Conservation (phyloP, 768 basidiomycete genomes). For the Stropharia rugosoannulata region DNA sequence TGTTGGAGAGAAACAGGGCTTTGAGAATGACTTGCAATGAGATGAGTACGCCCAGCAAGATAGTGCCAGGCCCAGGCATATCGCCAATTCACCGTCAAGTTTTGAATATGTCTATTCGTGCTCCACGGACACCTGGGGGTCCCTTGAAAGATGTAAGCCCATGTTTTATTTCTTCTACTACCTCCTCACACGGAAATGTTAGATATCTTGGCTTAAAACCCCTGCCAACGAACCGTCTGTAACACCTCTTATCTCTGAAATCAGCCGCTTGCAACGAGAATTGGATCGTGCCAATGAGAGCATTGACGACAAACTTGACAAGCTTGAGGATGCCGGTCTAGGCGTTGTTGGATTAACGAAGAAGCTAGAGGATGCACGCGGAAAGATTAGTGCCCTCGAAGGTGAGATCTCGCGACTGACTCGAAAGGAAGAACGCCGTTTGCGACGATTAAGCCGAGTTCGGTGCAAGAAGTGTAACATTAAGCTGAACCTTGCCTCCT, state of each 20-base stretch:
- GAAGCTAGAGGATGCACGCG: constrained; percentile 71
- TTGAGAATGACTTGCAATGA: constrained; percentile 53
- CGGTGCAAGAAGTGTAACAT: constrained; percentile 70
- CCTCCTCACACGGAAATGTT: constrained; percentile 5
- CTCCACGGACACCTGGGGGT: constrained; percentile 77
- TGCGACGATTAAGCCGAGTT: constrained; percentile 55
- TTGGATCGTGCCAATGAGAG: constrained; percentile 79
- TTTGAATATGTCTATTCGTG: constrained; percentile 63
- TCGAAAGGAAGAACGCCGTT: constrained; percentile 69
- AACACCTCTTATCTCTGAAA: constrained; percentile 69
- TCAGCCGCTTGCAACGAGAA: constrained; percentile 69
- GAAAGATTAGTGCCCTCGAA: constrained; percentile 54
- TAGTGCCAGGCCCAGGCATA: constrained; percentile 54
- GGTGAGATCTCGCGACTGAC: constrained; percentile 66
- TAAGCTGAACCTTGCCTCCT: constrained; percentile 53
- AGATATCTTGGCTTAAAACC: constrained; percentile 76
- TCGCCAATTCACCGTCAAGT: constrained; percentile 80
- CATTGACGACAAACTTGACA: constrained; percentile 87
- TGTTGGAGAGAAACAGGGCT: constrained; percentile 67
- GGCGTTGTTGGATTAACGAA: constrained; percentile 70
- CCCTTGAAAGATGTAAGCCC: constrained; percentile 74
- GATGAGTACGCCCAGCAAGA: constrained; percentile 56
- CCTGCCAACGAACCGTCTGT: constrained; percentile 55
- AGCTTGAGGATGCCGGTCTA: constrained; percentile 77
- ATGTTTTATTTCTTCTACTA: background rate